Evolutionary conservation across 2,329 filamentous ascomycete species (phyloP), one percentile per base, ranked within the genome.

Genomic region (Fusarium dlaminii): DNA sequence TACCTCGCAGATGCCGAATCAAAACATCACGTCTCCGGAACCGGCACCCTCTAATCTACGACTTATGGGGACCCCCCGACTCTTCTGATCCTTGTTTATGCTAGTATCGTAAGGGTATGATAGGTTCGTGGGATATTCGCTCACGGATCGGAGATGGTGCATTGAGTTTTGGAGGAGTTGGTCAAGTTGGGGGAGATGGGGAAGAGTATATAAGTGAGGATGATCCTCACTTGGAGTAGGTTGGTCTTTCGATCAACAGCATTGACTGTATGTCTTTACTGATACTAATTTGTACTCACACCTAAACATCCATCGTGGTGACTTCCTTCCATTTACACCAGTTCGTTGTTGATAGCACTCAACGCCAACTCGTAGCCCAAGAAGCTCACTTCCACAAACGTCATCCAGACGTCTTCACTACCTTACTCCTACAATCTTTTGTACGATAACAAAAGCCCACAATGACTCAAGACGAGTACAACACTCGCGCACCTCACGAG

Each of bases 401-500:
- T n/a, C 56, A 61, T 14, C 24, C 17, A 39, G 8, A 24, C 30
- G 11, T n/a, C 34, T 39, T 27, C 34, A 37, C 48, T 34, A 24
- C 12, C 17, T 29, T 48, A 29, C 45, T 30, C 14, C 20, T 24
- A 45, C 12, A 45, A 37, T 20, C 51, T 6, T 24, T 24, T 52
- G 22, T 13, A 40, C 17, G 29, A 51, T n/a, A 55, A 24, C 40
- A 11, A 30, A 34, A 34, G 36, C 60, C 46, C 63, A 67, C 12
- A 17, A 78, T 78, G 77, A 72, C 65, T 70, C 68, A 78, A 39
- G 59, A 77, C 54, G 77, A 80, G 63, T 79, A 78, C 34, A 78
- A 77, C 46, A 82, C 82, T 66, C 74, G 82, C 39, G 81, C 86
- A 60, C 84, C 85, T 48, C 82, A 87, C 68, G 83, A 87, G 73